Evolutionary conservation across 1,139 yeast species (phyloP).

Genomic region (Protomyces macrosporus): DNA sequence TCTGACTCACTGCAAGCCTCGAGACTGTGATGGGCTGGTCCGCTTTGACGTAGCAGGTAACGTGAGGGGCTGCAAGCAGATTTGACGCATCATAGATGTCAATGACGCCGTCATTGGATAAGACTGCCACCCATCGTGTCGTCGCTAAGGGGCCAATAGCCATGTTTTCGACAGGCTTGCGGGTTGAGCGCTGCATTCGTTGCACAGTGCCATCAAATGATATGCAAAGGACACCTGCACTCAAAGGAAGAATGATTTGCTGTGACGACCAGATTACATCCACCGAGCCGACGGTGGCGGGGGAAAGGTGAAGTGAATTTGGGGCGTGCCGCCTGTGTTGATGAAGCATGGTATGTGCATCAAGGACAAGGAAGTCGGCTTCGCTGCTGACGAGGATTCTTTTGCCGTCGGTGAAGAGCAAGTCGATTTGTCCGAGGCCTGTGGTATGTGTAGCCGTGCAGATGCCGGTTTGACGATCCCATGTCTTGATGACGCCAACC

Average conservation of each 20-base stretch:
- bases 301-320: too few species aligned
- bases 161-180: not conserved
- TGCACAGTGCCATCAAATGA: not conserved
- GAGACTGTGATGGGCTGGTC: not conserved
- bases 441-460: not conserved
- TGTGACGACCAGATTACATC: too few species aligned
- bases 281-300: too few species aligned
- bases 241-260: too few species aligned
- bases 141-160: conserved; percentile 3
- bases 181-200: not conserved
- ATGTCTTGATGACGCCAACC: conserved; percentile 1
- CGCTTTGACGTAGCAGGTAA: not conserved
- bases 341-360: too few species aligned
- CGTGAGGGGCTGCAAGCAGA: not conserved
- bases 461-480: not conserved
- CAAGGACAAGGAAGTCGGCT: too few species aligned
- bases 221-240: not conserved
- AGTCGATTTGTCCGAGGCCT: too few species aligned
- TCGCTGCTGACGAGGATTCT: too few species aligned
- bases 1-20: not conserved
- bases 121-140: not conserved
- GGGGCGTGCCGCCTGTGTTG: too few species aligned
- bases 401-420: too few species aligned
- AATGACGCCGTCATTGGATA: not conserved
- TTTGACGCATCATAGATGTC: not conserved